Evolutionary conservation across 352 stramenopile species (phyloP).

Genomic region (Globisporangium irregulare): DNA sequence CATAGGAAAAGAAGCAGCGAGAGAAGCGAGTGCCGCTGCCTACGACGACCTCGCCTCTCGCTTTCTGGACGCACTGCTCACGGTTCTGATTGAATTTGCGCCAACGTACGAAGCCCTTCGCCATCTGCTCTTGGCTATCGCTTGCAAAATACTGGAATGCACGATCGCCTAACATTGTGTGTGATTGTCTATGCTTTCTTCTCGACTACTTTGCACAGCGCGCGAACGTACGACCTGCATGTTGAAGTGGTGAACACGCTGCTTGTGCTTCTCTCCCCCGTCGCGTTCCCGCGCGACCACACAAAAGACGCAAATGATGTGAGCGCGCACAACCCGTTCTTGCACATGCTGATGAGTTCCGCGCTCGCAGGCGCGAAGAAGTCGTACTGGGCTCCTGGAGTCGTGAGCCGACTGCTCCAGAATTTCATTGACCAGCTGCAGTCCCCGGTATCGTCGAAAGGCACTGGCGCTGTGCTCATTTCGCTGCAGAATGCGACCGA

Average conservation of each 20-base stretch:
- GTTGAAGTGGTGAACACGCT: slow-evolving; percentile 76
- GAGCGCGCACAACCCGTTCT: slow-evolving; percentile 55
- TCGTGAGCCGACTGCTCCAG: slow-evolving; percentile 58
- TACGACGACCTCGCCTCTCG: slow-evolving; percentile 58
- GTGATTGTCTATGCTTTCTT: background rate
- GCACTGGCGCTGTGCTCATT: slow-evolving; percentile 33
- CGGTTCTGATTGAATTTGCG: slow-evolving; percentile 48
- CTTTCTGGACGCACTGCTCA: slow-evolving; percentile 69
- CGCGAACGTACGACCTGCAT: slow-evolving; percentile 66
- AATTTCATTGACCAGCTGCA: slow-evolving; percentile 57
- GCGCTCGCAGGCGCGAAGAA: slow-evolving; percentile 34
- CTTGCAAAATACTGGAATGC: background rate
- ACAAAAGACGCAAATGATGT: slow-evolving; percentile 40
- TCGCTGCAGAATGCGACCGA: slow-evolving; percentile 40
- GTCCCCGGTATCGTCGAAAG: slow-evolving; percentile 29
- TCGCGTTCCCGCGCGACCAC: slow-evolving; percentile 61
- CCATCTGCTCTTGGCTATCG: background rate
- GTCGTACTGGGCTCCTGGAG: slow-evolving; percentile 38
- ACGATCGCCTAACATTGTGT: background rate
- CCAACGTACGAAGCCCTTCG: slow-evolving; percentile 42
- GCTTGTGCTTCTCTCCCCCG: slow-evolving; percentile 63
- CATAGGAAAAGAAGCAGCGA: slow-evolving; percentile 25
- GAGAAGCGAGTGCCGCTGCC: slow-evolving; percentile 20
- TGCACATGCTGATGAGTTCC: slow-evolving; percentile 58
- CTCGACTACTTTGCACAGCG: slow-evolving; percentile 6